phyloP scores from a whole-genome alignment of 495 filamentous ascomycete genomes.

The Aspergillus carlsbadensis region DNA sequence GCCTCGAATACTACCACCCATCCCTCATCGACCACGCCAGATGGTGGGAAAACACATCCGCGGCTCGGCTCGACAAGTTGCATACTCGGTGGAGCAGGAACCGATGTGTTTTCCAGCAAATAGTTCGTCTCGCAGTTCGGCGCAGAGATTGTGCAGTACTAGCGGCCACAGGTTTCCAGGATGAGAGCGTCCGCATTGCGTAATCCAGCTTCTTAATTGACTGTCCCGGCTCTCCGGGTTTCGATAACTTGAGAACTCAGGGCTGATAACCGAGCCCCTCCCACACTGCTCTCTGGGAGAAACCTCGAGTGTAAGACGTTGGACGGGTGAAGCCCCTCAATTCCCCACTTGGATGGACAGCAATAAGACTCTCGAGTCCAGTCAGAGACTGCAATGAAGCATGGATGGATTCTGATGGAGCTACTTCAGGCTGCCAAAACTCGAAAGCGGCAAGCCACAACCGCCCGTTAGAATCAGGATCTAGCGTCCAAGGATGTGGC shows the following conservation, averaged over 20 bases:
- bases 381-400: neutral
- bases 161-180: no score
- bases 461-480: neutral
- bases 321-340: neutral
- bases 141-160: no score
- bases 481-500: neutral
- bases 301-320: no score
- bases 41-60: neutral
- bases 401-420: no score
- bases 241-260: no score
- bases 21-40: neutral
- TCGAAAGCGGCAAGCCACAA: no score
- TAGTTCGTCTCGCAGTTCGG: no score
- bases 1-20: neutral
- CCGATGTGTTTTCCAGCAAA: neutral
- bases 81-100: neutral
- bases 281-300: no score
- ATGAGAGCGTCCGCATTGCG: no score
- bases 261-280: no score
- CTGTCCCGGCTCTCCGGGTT: no score
- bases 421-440: neutral
- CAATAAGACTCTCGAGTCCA: neutral
- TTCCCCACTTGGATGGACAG: neutral
- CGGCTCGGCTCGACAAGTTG: neutral
- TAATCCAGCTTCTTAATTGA: no score